Percentiles rank a stretch among this genome's conserved stretches.
phyloP scores from a whole-genome alignment of 208 protist species.

The Blastocrithidia nonstop region DNA sequence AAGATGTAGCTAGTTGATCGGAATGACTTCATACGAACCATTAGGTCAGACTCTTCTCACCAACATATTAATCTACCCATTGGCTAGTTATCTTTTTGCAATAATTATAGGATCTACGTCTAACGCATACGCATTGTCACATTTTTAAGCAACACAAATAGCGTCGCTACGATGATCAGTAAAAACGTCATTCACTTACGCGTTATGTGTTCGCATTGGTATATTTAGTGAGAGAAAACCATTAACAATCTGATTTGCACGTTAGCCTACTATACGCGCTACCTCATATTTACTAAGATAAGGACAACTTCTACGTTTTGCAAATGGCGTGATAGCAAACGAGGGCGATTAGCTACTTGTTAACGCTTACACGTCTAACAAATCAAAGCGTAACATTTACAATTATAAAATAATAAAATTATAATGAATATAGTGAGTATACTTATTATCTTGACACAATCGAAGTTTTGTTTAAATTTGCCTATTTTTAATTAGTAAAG shows the following conservation, averaged over 20 bases:
- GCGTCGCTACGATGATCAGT: conserved; percentile 11
- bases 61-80: conserved; percentile 59
- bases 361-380: conserved; percentile 40
- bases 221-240: conserved; percentile 25
- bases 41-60: conserved; percentile 74
- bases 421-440: not conserved
- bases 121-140: conserved; percentile 38
- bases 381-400: conserved; percentile 39
- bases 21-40: conserved; percentile 63
- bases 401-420: not conserved
- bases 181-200: conserved; percentile 1
- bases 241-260: conserved; percentile 65
- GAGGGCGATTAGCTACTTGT: conserved; percentile 9
- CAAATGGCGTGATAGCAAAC: conserved; percentile 31
- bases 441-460: not conserved
- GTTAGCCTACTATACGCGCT: conserved; percentile 60
- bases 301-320: conserved; percentile 36
- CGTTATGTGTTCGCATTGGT: no score
- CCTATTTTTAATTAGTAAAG: no score
- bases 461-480: no score
- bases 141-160: conserved; percentile 45
- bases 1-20: conserved; percentile 56
- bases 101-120: conserved; percentile 74
- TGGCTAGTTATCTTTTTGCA: conserved; percentile 70
- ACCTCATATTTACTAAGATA: conserved; percentile 83